These are phyloP conservation scores for Cicer judaicum DNA, from an alignment of 306 rosid species.

Conservation along the genomic window DNA sequence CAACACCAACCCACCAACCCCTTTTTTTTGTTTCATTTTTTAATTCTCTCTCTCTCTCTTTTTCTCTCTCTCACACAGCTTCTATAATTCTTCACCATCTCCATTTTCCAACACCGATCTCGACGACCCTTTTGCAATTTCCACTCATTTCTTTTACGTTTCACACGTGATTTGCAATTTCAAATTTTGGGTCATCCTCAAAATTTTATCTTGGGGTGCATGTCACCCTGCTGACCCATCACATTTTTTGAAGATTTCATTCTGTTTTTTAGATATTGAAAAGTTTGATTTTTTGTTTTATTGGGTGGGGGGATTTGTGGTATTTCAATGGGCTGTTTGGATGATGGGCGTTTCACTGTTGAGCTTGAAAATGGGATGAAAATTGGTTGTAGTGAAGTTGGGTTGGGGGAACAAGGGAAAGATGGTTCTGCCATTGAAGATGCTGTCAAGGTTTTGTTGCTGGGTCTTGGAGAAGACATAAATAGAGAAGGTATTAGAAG, in stretches of 20 bases:
- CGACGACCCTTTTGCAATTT: background rate
- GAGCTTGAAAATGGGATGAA: constrained; percentile 71
- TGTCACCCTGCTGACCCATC: background rate
- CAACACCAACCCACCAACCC: constrained; percentile 18
- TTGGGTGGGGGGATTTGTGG: constrained; percentile 32
- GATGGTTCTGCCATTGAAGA: constrained; percentile 63
- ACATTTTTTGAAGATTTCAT: background rate
- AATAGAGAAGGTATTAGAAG: constrained; percentile 84
- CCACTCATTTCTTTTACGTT: background rate
- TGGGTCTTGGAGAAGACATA: constrained; percentile 83
- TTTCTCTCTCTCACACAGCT: background rate
- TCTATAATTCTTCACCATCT: background rate
- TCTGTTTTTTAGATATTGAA: background rate
- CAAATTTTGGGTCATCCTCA: background rate
- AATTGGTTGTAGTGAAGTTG: constrained; percentile 47
- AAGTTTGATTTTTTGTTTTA: background rate
- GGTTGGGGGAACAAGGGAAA: constrained; percentile 51
- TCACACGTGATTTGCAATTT: constrained; percentile 18
- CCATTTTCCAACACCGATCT: constrained; percentile 4
- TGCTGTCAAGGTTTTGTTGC: constrained; percentile 83
- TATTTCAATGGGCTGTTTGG: constrained; percentile 80
- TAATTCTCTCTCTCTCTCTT: background rate
- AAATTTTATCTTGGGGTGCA: constrained; percentile 2
- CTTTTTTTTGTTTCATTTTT: background rate
- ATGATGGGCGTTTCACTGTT: constrained; percentile 62